A percentile compares a stretch with the other conserved stretches of the same genome.
These are phyloP conservation scores for Dictyostelium purpureum DNA, from an alignment of 78 protist species.

Conservation along the genomic window DNA sequence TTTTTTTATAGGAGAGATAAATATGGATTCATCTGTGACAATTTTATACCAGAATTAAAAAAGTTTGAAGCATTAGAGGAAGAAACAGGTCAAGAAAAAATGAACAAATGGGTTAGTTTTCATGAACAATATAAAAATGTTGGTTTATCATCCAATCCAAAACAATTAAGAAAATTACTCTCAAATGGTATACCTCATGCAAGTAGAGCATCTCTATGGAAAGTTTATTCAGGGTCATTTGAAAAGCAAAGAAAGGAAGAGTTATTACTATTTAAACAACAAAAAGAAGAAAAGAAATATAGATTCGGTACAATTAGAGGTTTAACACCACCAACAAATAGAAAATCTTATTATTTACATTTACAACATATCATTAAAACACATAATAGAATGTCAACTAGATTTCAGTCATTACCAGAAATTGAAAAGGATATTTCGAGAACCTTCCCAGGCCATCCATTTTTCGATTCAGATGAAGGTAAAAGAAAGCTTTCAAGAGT, in stretches of 20 bases:
- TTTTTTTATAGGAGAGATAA: no score
- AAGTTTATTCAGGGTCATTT: conserved; percentile 57
- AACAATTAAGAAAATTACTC: conserved; percentile 19
- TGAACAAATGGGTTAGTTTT: conserved; percentile 31
- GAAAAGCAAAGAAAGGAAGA: conserved; percentile 76
- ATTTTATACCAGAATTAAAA: conserved; percentile 41
- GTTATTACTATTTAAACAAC: conserved; percentile 38
- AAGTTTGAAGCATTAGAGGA: conserved; percentile 33
- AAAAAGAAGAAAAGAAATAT: conserved; percentile 40
- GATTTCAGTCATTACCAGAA: conserved; percentile 51
- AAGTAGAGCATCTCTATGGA: conserved; percentile 51
- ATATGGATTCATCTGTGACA: conserved; percentile 52
- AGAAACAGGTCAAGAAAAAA: neutral
- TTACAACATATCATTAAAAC: conserved; percentile 27
- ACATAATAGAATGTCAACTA: conserved; percentile 5
- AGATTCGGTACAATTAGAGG: conserved; percentile 71
- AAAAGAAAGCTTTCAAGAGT: conserved; percentile 59
- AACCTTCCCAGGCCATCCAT: conserved; percentile 88
- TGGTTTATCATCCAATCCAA: conserved; percentile 56
- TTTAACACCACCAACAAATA: conserved; percentile 50
- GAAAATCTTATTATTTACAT: conserved; percentile 66
- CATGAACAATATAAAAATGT: conserved; percentile 60
- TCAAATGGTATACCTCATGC: conserved; percentile 64
- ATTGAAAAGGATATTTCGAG: conserved; percentile 80
- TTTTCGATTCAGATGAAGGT: conserved; percentile 61